These are phyloP conservation scores for Pleurotus tuoliensis DNA, from an alignment of 768 basidiomycete genomes.

Conservation along the genomic window DNA sequence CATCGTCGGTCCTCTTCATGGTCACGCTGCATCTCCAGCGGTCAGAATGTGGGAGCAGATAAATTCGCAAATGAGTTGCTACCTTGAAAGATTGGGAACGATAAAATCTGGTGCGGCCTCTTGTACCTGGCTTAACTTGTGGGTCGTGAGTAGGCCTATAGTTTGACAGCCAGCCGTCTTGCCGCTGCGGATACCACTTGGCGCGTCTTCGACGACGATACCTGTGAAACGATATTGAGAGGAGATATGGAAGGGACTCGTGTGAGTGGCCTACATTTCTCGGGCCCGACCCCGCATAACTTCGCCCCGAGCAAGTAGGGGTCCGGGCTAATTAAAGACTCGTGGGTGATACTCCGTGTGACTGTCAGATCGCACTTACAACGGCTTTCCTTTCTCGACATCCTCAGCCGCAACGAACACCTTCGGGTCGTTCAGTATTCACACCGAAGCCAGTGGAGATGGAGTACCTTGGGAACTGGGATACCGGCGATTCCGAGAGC, in stretches of 20 bases:
- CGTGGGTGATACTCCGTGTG: background rate
- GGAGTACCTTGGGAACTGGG: slow-evolving; percentile 48
- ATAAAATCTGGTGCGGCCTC: slow-evolving; percentile 63
- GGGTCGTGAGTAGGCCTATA: slow-evolving; percentile 79
- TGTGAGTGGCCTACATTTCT: slow-evolving; percentile 44
- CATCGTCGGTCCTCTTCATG: slow-evolving; percentile 29
- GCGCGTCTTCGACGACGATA: slow-evolving; percentile 91
- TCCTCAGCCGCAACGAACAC: slow-evolving; percentile 83
- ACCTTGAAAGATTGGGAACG: slow-evolving; percentile 71
- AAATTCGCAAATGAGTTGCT: slow-evolving; percentile 5
- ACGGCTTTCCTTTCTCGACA: slow-evolving; percentile 79
- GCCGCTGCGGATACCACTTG: slow-evolving; percentile 78
- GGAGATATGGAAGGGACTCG: slow-evolving; percentile 8
- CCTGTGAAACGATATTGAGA: slow-evolving; percentile 30
- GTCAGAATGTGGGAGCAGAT: background rate
- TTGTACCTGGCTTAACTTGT: slow-evolving; percentile 64
- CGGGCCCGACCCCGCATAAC: slow-evolving; percentile 57
- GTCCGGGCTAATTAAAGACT: slow-evolving; percentile 56
- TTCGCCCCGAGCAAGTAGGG: slow-evolving; percentile 88
- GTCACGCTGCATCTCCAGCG: slow-evolving; percentile 22
- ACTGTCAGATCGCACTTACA: slow-evolving; percentile 26
- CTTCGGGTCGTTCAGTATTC: background rate
- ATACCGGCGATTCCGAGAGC: slow-evolving; percentile 68
- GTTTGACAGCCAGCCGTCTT: slow-evolving; percentile 80
- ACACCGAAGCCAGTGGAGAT: background rate